Evolutionary conservation across 192 early-diverging fungal species (phyloP).

Genomic region (Bifiguratus adelaidae): DNA sequence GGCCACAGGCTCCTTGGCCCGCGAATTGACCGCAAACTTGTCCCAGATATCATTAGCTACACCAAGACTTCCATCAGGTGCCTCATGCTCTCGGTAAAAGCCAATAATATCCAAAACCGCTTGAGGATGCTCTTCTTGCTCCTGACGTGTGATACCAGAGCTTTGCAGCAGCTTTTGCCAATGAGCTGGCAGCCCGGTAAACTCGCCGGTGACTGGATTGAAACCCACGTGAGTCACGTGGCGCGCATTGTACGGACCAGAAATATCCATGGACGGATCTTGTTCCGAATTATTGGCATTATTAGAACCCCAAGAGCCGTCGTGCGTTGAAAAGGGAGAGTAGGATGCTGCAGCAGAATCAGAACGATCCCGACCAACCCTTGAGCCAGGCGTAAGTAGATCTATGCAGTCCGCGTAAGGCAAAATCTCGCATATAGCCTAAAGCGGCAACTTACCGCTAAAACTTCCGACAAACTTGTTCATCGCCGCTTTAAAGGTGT

Average conservation of each 20-base stretch:
- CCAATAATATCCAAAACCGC: constrained; percentile 76
- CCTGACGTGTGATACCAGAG: constrained; percentile 89
- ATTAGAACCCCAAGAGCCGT: neutral
- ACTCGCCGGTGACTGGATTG: constrained; percentile 93
- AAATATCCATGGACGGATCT: constrained; percentile 81
- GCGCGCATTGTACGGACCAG: constrained; percentile 90
- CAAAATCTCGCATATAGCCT: too few relatives aligned
- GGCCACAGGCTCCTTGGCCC: too few relatives aligned
- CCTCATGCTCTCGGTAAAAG: constrained; percentile 63
- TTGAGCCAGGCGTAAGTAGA: too few relatives aligned
- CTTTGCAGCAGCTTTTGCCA: constrained; percentile 89
- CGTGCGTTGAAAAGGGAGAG: too few relatives aligned
- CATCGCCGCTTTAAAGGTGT: constrained; percentile 42
- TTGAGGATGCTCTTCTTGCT: constrained; percentile 89
- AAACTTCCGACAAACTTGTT: constrained; percentile 36
- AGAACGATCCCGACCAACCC: too few relatives aligned
- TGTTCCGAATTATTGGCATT: constrained; percentile 57
- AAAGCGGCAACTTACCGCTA: constrained; percentile 34
- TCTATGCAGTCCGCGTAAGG: too few relatives aligned
- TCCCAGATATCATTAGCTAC: constrained; percentile 32
- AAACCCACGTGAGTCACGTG: constrained; percentile 98
- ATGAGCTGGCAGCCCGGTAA: constrained; percentile 86
- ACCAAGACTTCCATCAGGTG: too few relatives aligned
- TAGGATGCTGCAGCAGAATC: too few relatives aligned
- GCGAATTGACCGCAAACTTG: constrained; percentile 24